phyloP scores from a whole-genome alignment of 257 asterid genomes.

The Solanum pimpinellifolium region DNA sequence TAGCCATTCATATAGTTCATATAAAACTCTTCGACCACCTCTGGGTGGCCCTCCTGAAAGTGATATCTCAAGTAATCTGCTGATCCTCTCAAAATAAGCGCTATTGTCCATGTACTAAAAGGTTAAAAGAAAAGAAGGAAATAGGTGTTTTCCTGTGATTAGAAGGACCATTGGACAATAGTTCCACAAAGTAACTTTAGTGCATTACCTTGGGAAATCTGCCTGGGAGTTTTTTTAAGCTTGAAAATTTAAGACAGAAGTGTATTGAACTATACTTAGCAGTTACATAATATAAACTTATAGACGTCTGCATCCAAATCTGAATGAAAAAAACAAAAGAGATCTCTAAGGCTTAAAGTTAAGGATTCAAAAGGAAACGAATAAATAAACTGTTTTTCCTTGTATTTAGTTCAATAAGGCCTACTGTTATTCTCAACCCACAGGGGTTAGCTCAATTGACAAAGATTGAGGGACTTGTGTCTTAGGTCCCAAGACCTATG shows the following conservation, averaged over 20 bases:
- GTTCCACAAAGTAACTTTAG: background rate
- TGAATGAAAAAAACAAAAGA: background rate
- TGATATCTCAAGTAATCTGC: background rate
- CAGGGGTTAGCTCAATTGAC: background rate
- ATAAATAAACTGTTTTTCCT: background rate
- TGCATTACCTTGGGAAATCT: background rate
- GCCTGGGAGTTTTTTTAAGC: background rate
- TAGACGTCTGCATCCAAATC: background rate
- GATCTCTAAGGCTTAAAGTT: background rate
- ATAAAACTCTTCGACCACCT: background rate
- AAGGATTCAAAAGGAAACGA: background rate
- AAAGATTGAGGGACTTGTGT: background rate
- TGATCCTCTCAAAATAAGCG: background rate
- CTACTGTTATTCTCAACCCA: background rate
- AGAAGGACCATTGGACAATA: background rate
- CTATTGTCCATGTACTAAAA: background rate
- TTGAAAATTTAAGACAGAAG: background rate
- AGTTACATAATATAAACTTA: background rate
- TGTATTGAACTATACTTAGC: background rate
- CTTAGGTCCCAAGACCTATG: background rate
- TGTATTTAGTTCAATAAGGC: background rate
- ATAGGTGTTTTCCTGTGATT: background rate
- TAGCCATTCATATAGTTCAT: background rate
- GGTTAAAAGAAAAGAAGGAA: background rate
- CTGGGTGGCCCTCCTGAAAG: background rate